Conservation (phyloP, 2,329 filamentous ascomycete genomes). For the Fusarium staphyleae region DNA sequence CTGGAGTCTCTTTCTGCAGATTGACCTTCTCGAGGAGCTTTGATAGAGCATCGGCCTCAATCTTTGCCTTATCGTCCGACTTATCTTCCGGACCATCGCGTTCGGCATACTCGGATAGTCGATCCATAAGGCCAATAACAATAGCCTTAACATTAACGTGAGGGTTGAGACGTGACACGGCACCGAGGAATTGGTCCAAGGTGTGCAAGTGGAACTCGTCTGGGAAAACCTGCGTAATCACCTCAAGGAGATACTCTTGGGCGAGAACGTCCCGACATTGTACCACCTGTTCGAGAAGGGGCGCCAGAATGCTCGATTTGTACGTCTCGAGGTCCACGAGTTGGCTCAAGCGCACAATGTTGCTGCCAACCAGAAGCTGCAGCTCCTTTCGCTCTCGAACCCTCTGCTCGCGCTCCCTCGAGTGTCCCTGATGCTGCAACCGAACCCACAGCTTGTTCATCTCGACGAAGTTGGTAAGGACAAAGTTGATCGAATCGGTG, state of each 20-base stretch:
- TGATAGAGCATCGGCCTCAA: constrained; percentile 83
- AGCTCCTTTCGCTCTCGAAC: constrained; percentile 95
- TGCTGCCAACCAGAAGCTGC: constrained; percentile 94
- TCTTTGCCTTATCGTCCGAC: constrained; percentile 71
- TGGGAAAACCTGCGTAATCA: constrained; percentile 98
- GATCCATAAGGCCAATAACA: constrained; percentile 97
- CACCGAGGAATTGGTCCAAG: constrained; percentile 91
- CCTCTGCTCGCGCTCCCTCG: constrained; percentile 88
- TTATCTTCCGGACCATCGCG: constrained; percentile 78
- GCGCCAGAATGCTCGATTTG: constrained; percentile 86
- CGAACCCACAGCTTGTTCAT: constrained; percentile 99
- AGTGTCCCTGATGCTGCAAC: constrained; percentile 96
- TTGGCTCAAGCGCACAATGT: constrained; percentile 93
- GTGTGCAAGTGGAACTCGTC: constrained; percentile 99
- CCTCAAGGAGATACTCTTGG: constrained; percentile 96
- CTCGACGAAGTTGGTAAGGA: constrained; percentile 98
- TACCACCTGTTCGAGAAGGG: constrained; percentile 93
- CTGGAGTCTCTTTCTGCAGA: constrained; percentile 63
- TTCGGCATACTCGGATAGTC: constrained; percentile 92
- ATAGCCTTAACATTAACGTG: constrained; percentile 98
- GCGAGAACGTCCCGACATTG: constrained; percentile 96
- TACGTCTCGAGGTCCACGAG: constrained; percentile 94
- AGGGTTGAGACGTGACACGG: constrained; percentile 90
- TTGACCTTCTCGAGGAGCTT: constrained; percentile 80
- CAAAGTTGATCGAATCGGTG: constrained; percentile 97